phyloP scores from a whole-genome alignment of 768 basidiomycete genomes.

The Paxillus involutus region DNA sequence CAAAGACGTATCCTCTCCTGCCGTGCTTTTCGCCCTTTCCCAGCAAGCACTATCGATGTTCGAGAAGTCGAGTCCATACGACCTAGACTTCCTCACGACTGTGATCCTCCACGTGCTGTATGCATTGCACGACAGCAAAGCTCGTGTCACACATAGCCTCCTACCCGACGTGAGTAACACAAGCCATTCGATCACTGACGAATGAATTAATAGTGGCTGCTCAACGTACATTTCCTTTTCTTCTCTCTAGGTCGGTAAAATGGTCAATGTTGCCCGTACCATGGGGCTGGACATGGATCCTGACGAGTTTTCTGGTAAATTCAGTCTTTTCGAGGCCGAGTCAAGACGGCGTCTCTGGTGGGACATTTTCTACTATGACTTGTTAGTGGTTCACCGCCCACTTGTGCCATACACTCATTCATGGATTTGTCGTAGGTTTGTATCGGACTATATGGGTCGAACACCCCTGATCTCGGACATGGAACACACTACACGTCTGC shows the following conservation, averaged over 20 bases:
- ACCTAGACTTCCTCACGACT: conserved; percentile 60
- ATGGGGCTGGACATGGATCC: conserved; percentile 66
- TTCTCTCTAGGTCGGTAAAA: conserved; percentile 56
- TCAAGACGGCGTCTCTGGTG: conserved; percentile 67
- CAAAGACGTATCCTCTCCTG: conserved; percentile 33
- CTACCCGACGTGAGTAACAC: conserved; percentile 26
- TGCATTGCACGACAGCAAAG: conserved; percentile 51
- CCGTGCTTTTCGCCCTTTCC: conserved; percentile 47
- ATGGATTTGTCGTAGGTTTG: conserved; percentile 46
- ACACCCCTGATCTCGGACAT: conserved; percentile 57
- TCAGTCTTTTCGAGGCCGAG: conserved; percentile 51
- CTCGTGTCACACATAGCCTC: conserved; percentile 37
- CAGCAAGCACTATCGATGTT: conserved; percentile 45
- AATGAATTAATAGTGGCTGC: conserved; percentile 12
- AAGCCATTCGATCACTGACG: conserved; percentile 22
- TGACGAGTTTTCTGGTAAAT: conserved; percentile 48
- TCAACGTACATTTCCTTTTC: conserved; percentile 7
- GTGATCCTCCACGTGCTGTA: conserved; percentile 57
- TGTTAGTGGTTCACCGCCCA: conserved; percentile 46
- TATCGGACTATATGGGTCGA: conserved; percentile 66
- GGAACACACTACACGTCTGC: conserved; percentile 56
- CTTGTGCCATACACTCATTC: conserved; percentile 9
- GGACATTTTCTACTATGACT: conserved; percentile 76
- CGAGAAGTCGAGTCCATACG: conserved; percentile 44
- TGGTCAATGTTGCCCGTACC: conserved; percentile 62